Evolutionary conservation across 176 grass and related monocot species (phyloP), one percentile per base, ranked within the genome.

Genomic region (Ampelocalamus luodianensis): DNA sequence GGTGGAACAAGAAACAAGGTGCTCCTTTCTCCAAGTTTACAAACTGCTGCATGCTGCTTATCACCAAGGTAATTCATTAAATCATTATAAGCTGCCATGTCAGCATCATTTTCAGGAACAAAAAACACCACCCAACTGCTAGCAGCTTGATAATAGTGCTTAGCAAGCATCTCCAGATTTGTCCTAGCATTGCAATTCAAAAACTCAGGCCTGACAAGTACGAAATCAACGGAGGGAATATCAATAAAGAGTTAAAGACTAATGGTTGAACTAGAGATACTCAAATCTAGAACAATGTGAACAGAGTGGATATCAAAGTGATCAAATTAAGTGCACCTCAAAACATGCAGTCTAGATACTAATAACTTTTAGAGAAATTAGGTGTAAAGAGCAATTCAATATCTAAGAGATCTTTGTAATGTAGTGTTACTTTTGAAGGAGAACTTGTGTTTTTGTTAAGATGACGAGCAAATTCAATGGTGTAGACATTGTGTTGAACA

Each of bases 31-130:
- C 87, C 93, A 76, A 99, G 88, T 82, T 99, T 96, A 82, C 90
- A 90, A 79, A 99, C 96, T 42, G 96, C 96, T 69, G 92, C 90
- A 55, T 91, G 93, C 82, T 94, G 96, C 76, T 99, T 99, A 68
- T 99, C 96, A 83, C 87, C 91, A 45, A 96, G 88, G 77, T 96
- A 96, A 74, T 93, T 94, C 96, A 99, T 99, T 78, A 99, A 99
- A 51, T 99, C 96, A 87, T 96, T 99, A 80, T 96, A 99, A 39
- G 90, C 91, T 78, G 59, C 27, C 77, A 99, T 96, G 79, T 99
- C 90, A 12, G 81, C 72, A 88, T 99, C 96, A 83, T 90, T 94
- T 90, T 95, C 91, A 39, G 96, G 96, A 79, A 92, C 96, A 87
- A 99, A 94, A 87, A 99, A 99, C 45, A 99, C 93, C 20, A 99